Percentiles rank a stretch among this genome's conserved stretches.
Evolutionary conservation across 441 rosid species (phyloP).

Genomic region (Raphanus hybrid): DNA sequence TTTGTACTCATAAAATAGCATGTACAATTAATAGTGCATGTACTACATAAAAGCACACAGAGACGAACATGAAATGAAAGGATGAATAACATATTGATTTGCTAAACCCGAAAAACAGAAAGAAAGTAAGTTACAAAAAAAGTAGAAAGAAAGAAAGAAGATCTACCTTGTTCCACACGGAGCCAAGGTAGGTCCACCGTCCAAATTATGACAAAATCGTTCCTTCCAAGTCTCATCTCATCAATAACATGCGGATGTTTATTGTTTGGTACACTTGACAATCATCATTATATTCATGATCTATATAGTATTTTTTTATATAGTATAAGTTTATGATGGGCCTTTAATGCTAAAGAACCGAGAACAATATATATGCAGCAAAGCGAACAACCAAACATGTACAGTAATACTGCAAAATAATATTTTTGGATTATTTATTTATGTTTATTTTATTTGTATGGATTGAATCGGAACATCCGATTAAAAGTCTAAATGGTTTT

Average conservation of each 20-base stretch:
- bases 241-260: constrained; percentile 10
- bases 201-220: constrained; percentile 28
- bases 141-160: not conserved
- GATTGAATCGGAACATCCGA: no score
- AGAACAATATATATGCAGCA: constrained; percentile 1
- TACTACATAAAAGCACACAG: no score
- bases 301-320: not conserved
- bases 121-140: no score
- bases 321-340: not conserved
- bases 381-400: not conserved
- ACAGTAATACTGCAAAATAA: no score
- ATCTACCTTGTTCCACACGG: constrained; percentile 25
- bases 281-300: constrained; percentile 14
- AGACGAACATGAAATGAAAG: not conserved
- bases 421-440: no score
- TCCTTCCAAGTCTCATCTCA: constrained; percentile 27
- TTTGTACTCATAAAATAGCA: no score
- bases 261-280: constrained; percentile 37
- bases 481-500: no score
- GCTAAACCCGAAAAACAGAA: not conserved
- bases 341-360: not conserved
- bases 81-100: not conserved
- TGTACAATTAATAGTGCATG: no score
- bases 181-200: constrained; percentile 38
- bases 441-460: no score